These are phyloP conservation scores for Aureobasidium sp. DNA, from an alignment of 2,329 filamentous ascomycete genomes.

Conservation along the genomic window DNA sequence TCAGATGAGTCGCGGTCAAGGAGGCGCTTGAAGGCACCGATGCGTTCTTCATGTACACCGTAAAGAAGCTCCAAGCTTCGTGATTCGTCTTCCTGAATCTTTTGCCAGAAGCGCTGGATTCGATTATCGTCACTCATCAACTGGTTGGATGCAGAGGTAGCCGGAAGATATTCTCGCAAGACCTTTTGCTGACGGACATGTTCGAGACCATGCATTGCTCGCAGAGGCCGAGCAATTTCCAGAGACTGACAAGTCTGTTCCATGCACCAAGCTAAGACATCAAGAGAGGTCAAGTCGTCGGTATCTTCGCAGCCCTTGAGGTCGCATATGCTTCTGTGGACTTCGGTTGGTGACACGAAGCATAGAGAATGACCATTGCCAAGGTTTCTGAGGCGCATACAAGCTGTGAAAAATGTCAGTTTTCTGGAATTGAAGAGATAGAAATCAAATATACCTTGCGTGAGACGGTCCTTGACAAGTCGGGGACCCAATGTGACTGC, in stretches of 20 bases:
- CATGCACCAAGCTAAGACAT: conserved; percentile 55
- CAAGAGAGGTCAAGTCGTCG: conserved; percentile 35
- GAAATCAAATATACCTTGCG: conserved; percentile 38
- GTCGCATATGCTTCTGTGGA: conserved; percentile 44
- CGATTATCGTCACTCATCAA: too few relatives aligned
- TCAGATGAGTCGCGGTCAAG: neutral
- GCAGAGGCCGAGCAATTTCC: conserved; percentile 45
- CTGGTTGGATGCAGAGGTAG: too few relatives aligned
- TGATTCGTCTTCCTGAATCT: conserved; percentile 47
- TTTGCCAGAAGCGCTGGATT: neutral
- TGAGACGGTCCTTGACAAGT: conserved; percentile 59
- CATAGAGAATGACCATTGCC: conserved; percentile 57
- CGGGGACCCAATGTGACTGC: conserved; percentile 58
- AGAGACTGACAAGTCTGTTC: conserved; percentile 46
- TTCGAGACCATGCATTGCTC: conserved; percentile 51
- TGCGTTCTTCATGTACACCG: conserved; percentile 4
- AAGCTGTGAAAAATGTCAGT: conserved; percentile 33
- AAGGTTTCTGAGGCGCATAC: conserved; percentile 63
- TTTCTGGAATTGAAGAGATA: too few relatives aligned
- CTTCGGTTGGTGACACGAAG: conserved; percentile 53
- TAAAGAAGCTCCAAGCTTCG: conserved; percentile 47
- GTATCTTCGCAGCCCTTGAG: conserved; percentile 10
- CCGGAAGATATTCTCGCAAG: conserved; percentile 22
- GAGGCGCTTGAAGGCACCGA: neutral
- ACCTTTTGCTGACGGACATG: conserved; percentile 35